Percentiles rank a stretch among this genome's conserved stretches.
These are phyloP conservation scores for Microsporum ferrugineum DNA, from an alignment of 2,329 filamentous ascomycete species.

Conservation along the genomic window DNA sequence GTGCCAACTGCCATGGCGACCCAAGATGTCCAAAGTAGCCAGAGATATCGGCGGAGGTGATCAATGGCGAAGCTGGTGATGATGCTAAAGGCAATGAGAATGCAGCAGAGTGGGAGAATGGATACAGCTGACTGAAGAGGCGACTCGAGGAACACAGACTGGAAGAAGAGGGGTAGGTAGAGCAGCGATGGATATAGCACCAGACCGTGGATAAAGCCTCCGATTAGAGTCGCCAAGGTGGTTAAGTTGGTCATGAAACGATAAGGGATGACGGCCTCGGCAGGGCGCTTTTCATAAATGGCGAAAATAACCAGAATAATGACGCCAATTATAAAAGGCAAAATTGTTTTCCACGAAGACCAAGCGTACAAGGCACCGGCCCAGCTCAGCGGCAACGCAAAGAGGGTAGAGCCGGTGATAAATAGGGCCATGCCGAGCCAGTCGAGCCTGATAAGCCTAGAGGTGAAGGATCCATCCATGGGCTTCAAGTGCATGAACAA, in stretches of 20 bases:
- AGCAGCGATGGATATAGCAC: neutral
- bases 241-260: neutral
- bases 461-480: slow-evolving; percentile 12
- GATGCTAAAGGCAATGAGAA: neutral
- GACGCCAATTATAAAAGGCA: slow-evolving; percentile 48
- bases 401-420: slow-evolving; percentile 45
- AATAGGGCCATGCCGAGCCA: slow-evolving; percentile 53
- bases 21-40: neutral
- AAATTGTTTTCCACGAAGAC: slow-evolving; percentile 49
- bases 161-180: neutral
- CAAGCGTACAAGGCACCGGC: slow-evolving; percentile 55
- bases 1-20: neutral
- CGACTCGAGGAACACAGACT: neutral
- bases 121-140: neutral
- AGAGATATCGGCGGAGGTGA: neutral
- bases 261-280: neutral
- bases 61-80: neutral
- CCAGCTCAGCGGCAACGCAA: slow-evolving; percentile 52
- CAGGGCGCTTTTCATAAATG: slow-evolving; percentile 37
- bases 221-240: neutral
- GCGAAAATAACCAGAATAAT: slow-evolving; percentile 42
- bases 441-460: slow-evolving; percentile 46
- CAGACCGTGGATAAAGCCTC: neutral
- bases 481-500: slow-evolving; percentile 36
- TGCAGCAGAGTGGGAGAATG: neutral